Percentiles rank a stretch among this genome's conserved stretches.
These are phyloP conservation scores for Biscutella laevigata DNA, from an alignment of 441 rosid species.

Conservation along the genomic window DNA sequence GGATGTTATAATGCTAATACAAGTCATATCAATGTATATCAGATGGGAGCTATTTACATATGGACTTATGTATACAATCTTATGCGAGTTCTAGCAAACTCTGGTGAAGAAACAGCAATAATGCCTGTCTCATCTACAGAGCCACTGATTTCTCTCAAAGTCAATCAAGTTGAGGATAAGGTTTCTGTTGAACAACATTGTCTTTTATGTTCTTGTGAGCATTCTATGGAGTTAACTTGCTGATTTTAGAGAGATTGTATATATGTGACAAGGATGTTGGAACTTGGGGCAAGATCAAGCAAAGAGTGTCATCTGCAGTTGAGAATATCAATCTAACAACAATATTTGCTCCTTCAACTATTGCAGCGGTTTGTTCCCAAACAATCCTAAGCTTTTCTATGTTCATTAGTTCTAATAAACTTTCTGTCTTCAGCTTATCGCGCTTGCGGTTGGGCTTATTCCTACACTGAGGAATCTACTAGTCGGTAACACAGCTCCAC, in stretches of 20 bases:
- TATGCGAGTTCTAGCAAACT: conserved; percentile 40
- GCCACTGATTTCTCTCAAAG: conserved; percentile 37
- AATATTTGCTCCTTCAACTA: conserved; percentile 67
- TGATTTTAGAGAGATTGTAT: neutral
- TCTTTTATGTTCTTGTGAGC: neutral
- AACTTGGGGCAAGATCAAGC: conserved; percentile 23
- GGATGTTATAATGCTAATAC: neutral
- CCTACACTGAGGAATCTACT: conserved; percentile 42
- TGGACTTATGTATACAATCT: conserved; percentile 82
- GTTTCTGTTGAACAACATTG: neutral
- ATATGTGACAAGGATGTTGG: conserved; percentile 37
- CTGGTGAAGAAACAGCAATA: conserved; percentile 12
- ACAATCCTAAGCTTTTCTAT: neutral
- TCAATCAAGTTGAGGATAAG: conserved; percentile 15
- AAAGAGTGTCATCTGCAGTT: conserved; percentile 18
- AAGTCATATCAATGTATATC: conserved; percentile 10
- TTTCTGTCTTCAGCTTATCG: conserved; percentile 35
- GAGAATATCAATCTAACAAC: conserved; percentile 39
- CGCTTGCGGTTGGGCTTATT: conserved; percentile 46
- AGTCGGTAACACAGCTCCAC: conserved; percentile 62
- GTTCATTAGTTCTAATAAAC: neutral
- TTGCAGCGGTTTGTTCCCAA: conserved; percentile 47
- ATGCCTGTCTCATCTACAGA: conserved; percentile 13
- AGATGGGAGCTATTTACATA: conserved; percentile 70
- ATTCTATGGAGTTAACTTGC: neutral